A percentile compares a stretch with the other conserved stretches of the same genome.
phyloP scores from a whole-genome alignment of 257 asterid genomes.

The Nicotiana knightiana region DNA sequence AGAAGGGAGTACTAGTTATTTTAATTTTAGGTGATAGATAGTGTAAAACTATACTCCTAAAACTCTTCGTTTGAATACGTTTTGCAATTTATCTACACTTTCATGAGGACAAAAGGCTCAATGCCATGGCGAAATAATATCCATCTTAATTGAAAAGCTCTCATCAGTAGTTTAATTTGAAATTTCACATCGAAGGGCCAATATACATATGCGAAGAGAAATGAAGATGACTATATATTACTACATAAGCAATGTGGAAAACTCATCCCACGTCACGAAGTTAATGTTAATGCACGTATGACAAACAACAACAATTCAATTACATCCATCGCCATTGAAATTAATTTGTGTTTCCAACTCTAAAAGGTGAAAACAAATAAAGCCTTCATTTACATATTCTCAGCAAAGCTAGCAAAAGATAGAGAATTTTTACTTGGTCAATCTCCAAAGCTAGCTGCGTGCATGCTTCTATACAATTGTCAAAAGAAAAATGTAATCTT shows the following conservation, averaged over 20 bases:
- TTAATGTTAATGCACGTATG: not conserved
- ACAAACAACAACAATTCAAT: not conserved
- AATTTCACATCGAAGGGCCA: no score
- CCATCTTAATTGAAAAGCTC: no score
- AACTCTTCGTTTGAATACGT: no score
- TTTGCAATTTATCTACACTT: no score
- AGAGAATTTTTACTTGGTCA: not conserved
- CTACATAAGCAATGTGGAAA: not conserved
- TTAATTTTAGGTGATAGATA: no score
- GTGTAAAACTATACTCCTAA: no score
- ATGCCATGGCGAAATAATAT: no score
- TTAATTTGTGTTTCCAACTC: not conserved
- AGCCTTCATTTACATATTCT: not conserved
- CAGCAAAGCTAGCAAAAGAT: conserved; percentile 1
- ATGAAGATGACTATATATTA: not conserved
- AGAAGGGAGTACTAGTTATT: no score
- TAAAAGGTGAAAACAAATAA: not conserved
- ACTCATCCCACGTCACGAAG: not conserved
- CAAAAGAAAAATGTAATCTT: not conserved
- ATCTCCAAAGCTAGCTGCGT: not conserved
- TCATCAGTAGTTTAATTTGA: no score
- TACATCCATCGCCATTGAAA: not conserved
- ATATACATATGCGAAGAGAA: no score
- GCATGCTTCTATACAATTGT: not conserved
- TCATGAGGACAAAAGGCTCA: no score